These are phyloP conservation scores for Nigrospora sphaerica DNA, from an alignment of 2,329 filamentous ascomycete genomes.

Conservation along the genomic window DNA sequence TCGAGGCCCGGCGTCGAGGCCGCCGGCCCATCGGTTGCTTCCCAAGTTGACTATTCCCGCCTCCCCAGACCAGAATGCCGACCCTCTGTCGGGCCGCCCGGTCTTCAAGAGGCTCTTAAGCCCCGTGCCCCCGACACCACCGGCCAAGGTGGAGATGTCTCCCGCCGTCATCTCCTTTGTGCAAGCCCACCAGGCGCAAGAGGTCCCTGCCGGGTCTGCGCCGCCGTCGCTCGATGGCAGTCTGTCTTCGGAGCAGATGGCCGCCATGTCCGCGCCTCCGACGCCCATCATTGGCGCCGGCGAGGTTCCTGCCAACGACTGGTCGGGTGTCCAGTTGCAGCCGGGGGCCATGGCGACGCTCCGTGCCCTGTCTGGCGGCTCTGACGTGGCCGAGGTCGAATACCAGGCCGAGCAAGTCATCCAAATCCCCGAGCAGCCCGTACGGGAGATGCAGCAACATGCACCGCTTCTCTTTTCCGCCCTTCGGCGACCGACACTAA, in stretches of 20 bases:
- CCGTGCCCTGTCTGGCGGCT: conserved; percentile 59
- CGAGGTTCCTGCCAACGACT: conserved; percentile 51
- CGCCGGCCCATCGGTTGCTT: conserved; percentile 29
- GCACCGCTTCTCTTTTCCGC: conserved; percentile 42
- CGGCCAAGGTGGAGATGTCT: conserved; percentile 66
- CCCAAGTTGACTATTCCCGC: conserved; percentile 48
- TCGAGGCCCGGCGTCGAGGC: conserved; percentile 27
- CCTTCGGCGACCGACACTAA: conserved; percentile 23
- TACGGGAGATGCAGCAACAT: conserved; percentile 46
- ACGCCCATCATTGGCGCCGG: conserved; percentile 65
- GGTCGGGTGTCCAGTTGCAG: conserved; percentile 70
- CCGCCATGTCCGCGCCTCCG: conserved; percentile 72
- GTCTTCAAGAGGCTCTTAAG: conserved; percentile 43
- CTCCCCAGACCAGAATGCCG: conserved; percentile 23
- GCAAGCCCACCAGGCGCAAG: conserved; percentile 51
- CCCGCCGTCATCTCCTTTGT: conserved; percentile 69
- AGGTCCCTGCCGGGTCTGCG: conserved; percentile 68
- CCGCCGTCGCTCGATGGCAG: conserved; percentile 88
- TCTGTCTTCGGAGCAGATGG: conserved; percentile 80
- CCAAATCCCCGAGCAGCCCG: conserved; percentile 37
- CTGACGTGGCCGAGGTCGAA: conserved; percentile 51
- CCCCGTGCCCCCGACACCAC: conserved; percentile 56
- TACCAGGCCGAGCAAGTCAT: conserved; percentile 49
- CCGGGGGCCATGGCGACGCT: conserved; percentile 75
- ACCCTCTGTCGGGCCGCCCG: conserved; percentile 38